phyloP scores from a whole-genome alignment of 805 yeast species.

The Teunomyces gatunensis region DNA sequence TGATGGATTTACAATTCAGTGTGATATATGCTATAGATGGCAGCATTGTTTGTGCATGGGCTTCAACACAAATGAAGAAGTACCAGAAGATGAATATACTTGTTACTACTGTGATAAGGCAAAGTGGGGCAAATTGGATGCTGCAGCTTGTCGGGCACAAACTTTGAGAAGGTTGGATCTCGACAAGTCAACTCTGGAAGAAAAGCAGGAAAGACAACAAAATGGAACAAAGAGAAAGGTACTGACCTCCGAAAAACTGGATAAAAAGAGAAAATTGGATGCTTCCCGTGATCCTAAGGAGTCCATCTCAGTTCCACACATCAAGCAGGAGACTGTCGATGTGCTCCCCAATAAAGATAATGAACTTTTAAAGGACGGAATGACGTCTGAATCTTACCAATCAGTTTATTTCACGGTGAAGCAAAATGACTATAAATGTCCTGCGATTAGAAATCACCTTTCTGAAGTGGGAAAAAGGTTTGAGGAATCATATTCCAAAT shows the following conservation, averaged over 20 bases:
- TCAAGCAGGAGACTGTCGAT: conserved; percentile 4
- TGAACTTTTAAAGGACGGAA: conserved; percentile 39
- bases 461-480: conserved; percentile 19
- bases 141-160: conserved; percentile 28
- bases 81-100: conserved; percentile 72
- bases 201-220: conserved; percentile 15
- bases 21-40: conserved; percentile 91
- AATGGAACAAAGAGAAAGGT: conserved; percentile 16
- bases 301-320: neutral
- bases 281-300: neutral
- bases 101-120: conserved; percentile 70
- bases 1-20: conserved; percentile 92
- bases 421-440: conserved; percentile 44
- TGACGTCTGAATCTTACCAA: conserved; percentile 48
- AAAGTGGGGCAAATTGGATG: conserved; percentile 44
- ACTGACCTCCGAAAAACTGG: conserved; percentile 17
- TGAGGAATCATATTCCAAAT: conserved; percentile 9
- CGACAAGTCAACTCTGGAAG: conserved; percentile 20
- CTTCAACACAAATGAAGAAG: conserved; percentile 65
- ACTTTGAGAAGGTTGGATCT: conserved; percentile 30
- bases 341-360: conserved; percentile 42
- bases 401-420: conserved; percentile 49
- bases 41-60: conserved; percentile 93
- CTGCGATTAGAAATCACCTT: conserved; percentile 24
- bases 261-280: conserved; percentile 14